These are phyloP conservation scores for Gossypium aridum DNA, from an alignment of 441 rosid species.

Conservation along the genomic window DNA sequence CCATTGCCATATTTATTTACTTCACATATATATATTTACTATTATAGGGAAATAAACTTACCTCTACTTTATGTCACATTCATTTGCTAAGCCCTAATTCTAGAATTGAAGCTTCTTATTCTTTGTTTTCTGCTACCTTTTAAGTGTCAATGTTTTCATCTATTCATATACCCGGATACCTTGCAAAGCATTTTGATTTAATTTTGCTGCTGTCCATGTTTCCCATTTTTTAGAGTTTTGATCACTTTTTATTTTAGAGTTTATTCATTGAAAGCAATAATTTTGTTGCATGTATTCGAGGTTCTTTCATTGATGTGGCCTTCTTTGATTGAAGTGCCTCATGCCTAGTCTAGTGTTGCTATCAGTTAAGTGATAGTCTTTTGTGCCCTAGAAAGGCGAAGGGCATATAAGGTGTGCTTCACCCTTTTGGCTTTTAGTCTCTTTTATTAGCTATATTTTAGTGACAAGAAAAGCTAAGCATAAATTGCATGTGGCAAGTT, in stretches of 20 bases:
- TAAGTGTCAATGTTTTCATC: conserved; percentile 2
- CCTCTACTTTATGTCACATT: not conserved
- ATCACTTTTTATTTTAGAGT: not conserved
- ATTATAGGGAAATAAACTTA: not conserved
- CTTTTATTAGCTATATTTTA: not conserved
- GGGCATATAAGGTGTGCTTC: not conserved
- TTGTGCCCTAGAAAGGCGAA: not conserved
- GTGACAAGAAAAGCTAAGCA: not conserved
- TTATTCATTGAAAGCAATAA: not conserved
- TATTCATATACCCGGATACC: not conserved
- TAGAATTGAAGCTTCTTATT: not conserved
- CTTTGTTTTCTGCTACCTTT: not conserved
- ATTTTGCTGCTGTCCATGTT: not conserved
- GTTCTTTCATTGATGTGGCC: not conserved
- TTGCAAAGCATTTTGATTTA: not conserved
- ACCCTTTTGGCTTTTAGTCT: not conserved
- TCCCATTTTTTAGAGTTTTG: not conserved
- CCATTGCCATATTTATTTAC: not conserved
- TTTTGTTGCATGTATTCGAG: not conserved
- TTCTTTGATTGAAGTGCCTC: not conserved
- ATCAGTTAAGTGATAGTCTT: not conserved
- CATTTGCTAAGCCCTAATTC: conserved; percentile 2
- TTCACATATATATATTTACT: not conserved
- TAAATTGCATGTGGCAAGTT: no score
- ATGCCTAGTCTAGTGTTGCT: not conserved